Conservation (phyloP, 192 early-diverging fungal genomes). For the Chytriomyces sp. region DNA sequence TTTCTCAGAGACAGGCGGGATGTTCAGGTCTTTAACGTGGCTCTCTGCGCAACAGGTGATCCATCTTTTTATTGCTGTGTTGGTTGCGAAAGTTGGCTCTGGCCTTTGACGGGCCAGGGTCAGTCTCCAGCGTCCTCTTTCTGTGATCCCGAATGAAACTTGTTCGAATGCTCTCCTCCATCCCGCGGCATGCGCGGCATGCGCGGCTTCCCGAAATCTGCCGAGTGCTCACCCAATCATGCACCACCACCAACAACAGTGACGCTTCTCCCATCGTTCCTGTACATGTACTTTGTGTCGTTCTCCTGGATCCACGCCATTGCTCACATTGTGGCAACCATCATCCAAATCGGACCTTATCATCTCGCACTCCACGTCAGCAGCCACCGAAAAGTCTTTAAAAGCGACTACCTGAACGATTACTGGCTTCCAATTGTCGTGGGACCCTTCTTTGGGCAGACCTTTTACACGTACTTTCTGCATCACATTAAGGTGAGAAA, state of each 20-base stretch:
- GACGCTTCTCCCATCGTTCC: constrained; percentile 43
- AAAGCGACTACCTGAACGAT: constrained; percentile 19
- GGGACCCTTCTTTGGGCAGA: constrained; percentile 46
- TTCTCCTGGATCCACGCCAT: constrained; percentile 40
- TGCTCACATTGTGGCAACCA: constrained; percentile 34
- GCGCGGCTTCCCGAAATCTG: background rate
- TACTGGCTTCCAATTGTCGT: constrained; percentile 34
- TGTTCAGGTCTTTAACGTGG: constrained; percentile 31
- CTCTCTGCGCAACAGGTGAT: constrained; percentile 20
- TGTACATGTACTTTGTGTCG: constrained; percentile 37
- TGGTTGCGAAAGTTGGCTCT: too few species aligned
- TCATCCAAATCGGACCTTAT: constrained; percentile 28
- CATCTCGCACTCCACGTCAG: constrained; percentile 46
- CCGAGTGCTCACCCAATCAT: background rate
- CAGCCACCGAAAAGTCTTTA: constrained; percentile 33
- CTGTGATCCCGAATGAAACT: too few species aligned
- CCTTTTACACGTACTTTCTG: constrained; percentile 47
- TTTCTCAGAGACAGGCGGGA: constrained; percentile 37
- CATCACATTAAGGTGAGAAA: constrained; percentile 49
- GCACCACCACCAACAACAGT: background rate
- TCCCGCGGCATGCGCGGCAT: too few species aligned
- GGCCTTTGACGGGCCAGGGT: too few species aligned
- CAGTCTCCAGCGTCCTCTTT: too few species aligned
- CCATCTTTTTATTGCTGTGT: background rate
- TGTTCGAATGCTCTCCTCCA: too few species aligned